Conservation (phyloP, 225 moss, liverwort and hornwort species). For the Lunularia cruciata region DNA sequence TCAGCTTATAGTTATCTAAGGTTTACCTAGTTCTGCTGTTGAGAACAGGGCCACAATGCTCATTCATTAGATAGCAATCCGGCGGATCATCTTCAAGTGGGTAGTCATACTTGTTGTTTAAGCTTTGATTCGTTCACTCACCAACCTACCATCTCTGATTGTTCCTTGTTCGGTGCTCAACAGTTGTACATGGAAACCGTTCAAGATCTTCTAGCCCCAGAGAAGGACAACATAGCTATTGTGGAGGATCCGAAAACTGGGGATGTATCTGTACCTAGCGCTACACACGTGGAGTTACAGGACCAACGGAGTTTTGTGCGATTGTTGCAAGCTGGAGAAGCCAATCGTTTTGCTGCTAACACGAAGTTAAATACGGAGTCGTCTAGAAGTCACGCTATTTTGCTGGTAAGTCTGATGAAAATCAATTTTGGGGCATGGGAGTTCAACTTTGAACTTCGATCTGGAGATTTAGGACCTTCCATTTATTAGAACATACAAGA, state of each 20-base stretch:
- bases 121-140: no score
- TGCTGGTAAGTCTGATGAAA: constrained; percentile 69
- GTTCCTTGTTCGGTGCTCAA: not conserved
- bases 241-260: constrained; percentile 96
- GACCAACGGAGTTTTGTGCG: constrained; percentile 85
- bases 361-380: constrained; percentile 99
- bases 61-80: no score
- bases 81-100: no score
- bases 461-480: no score
- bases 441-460: no score
- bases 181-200: constrained; percentile 99
- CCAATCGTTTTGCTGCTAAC: constrained; percentile 96
- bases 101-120: no score
- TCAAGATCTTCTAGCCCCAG: constrained; percentile 93
- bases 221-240: constrained; percentile 94
- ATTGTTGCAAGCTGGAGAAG: constrained; percentile 85
- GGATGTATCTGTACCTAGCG: constrained; percentile 95
- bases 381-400: constrained; percentile 93
- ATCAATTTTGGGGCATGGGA: no score
- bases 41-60: no score
- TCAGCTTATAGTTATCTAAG: no score
- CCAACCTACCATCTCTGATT: no score
- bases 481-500: no score
- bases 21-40: no score
- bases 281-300: constrained; percentile 82